These are phyloP conservation scores for Moesziomyces globuligerus DNA, from an alignment of 1,284 basidiomycete species.

Conservation along the genomic window DNA sequence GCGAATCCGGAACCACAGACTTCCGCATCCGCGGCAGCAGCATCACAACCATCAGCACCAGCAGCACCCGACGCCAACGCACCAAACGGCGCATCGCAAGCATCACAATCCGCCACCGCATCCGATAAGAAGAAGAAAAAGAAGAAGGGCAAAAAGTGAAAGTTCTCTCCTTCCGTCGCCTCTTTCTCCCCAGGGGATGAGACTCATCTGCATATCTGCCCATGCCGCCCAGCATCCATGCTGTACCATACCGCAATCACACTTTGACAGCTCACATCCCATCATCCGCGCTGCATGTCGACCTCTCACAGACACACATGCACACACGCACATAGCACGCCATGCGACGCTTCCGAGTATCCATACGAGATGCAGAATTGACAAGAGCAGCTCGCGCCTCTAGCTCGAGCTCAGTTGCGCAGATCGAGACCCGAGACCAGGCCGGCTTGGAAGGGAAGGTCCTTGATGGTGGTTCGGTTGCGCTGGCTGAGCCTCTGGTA, in stretches of 20 bases:
- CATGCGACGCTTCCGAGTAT: no score
- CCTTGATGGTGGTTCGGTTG: slow-evolving; percentile 42
- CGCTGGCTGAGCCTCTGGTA: slow-evolving; percentile 51
- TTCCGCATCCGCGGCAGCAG: not conserved
- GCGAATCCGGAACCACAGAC: slow-evolving; percentile 30
- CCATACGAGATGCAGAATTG: not conserved
- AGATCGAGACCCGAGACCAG: slow-evolving; percentile 47
- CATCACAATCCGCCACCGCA: slow-evolving; percentile 13
- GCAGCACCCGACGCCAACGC: slow-evolving; percentile 2
- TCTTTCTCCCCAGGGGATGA: no score
- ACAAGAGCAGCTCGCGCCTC: not conserved
- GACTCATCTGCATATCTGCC: not conserved
- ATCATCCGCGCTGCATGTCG: not conserved
- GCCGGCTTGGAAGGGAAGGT: slow-evolving; percentile 53
- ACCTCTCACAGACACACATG: not conserved
- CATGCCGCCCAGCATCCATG: not conserved
- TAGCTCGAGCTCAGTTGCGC: slow-evolving; percentile 10
- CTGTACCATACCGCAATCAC: not conserved
- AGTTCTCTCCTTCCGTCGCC: no score
- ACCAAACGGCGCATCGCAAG: slow-evolving; percentile 4
- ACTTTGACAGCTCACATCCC: not conserved
- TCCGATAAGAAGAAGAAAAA: slow-evolving; percentile 52
- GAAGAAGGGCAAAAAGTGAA: slow-evolving; percentile 47
- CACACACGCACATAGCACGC: not conserved
- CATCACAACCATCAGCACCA: slow-evolving; percentile 6